Base-by-base conservation (phyloP, 345 rosid species). In the Diplotaxis tenuifolia region DNA sequence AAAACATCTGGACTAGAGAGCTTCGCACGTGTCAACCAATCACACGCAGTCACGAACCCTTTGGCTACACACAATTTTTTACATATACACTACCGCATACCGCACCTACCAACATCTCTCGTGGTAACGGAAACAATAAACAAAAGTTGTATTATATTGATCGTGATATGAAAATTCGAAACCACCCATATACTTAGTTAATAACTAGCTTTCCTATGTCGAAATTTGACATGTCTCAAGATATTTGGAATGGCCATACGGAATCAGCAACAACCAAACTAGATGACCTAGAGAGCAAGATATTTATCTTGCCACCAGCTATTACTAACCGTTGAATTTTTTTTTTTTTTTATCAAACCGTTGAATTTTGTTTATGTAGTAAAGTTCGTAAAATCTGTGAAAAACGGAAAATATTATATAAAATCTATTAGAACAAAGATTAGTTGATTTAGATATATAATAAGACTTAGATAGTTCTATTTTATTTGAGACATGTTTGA, bases 1-100 rank as follows among this genome's bases (percentile, higher is more conserved):
- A 32, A 61, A 68, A 68, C 74, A 75, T 62, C 34, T 75, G 68
- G 58, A 54, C 65, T 38, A 15, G 73, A 75, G 55, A 68, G 68
- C 65, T 40, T 75, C 60, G 29, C 79, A 75, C 79, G 79, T 75
- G 79, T 69, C 70, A 75, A 60, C 52, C 59, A 69, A 28, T 75
- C 28, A 75, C 65, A 69, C 20, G 36, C 7, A 38, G 47, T 12
- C 47, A 38, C 50, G 70, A 70, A 62, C 69, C 29, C 54, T 61
- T 75, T 75, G 47, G 49, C 36, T 36, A 74, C 2, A 16, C 18
- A 67, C 20, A 55, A 16, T 5, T 5, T 8, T 10, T 50, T 3
- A 67, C 63, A 22, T 53, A 64, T 23, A 47, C 27, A 45, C 54
- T 75, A 21, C 27, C 67, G 45, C 54, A 68, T 61, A 21, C 27